These are phyloP conservation scores for maize (Zea mays) DNA, from an alignment of 176 grass and related monocot species.

Conservation along the genomic window Zm-B73-REFERENCE-NAM-5.0 NC_050099.1:245142501-245143000, in stretches of 20 bases:
- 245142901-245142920: constrained; percentile 50
- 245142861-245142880: not conserved
- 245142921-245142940: constrained; percentile 51
- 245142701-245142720: not conserved
- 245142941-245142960: constrained; percentile 74
- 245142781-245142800: not conserved
- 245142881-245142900: constrained; percentile 2
- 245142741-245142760: too few species aligned
- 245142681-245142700: not conserved
- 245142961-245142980: constrained; percentile 27
- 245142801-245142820: not conserved
- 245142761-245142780: constrained; percentile 28
- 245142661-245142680: not conserved
- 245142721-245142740: not conserved
- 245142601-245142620: not conserved
- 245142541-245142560: too few species aligned
- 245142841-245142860: constrained; percentile 18
- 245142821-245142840: constrained; percentile 20
- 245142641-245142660: not conserved
- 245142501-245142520: too few species aligned
- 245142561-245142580: not conserved
- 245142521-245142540: too few species aligned
- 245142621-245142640: not conserved
- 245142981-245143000: constrained; percentile 49
- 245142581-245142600: not conserved